Evolutionary conservation across 306 rosid species (phyloP), one percentile per base, ranked within the genome.

Genomic region (Mucuna pruriens): DNA sequence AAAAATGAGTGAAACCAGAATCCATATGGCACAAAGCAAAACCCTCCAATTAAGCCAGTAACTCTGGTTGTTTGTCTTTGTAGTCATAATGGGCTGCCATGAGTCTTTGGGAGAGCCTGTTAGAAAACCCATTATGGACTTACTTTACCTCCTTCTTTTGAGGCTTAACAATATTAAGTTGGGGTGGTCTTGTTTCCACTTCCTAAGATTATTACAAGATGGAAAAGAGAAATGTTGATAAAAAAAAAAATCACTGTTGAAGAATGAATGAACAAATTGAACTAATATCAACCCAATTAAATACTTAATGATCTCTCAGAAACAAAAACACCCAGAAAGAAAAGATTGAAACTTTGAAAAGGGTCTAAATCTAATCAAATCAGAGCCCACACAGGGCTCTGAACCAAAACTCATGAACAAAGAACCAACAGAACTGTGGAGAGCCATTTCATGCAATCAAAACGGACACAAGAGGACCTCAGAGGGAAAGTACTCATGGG

Each of bases 31-130:
- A 85, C 98, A 96, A 77, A 93, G 74, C 81, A 90, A 71, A 38
- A 96, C 90, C 64, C 90, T 90, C 99, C 99, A 96, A 61, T 93
- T 96, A 8, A 93, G 44, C 99, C 99, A 96, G 86, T 93, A 96
- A 85, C 88, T 81, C 20, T 86, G 57, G 8, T 67, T 62, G 48
- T 93, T 90, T 76, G 99, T 96, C 81, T 93, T 92, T 0, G 86
- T 87, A 23, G 97, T 89, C 97, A 88, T 87, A 55, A 90, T 81
- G 6, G 99, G 99, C 31, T 92, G 86, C 99, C 99, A 96, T 42
- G 93, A 82, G 9, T 83, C 84, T 31, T 85, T 90, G n/a, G 92
- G 40, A 63, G 97, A 75, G 11, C 94, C 98, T 90, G 96, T 89
- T 82, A 89, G 80, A 75, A 88, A 88, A 84, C 82, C 87, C 99